Evolutionary conservation across 208 protist genomes (phyloP).

Genomic region (Dictyostelium gargantuum): DNA sequence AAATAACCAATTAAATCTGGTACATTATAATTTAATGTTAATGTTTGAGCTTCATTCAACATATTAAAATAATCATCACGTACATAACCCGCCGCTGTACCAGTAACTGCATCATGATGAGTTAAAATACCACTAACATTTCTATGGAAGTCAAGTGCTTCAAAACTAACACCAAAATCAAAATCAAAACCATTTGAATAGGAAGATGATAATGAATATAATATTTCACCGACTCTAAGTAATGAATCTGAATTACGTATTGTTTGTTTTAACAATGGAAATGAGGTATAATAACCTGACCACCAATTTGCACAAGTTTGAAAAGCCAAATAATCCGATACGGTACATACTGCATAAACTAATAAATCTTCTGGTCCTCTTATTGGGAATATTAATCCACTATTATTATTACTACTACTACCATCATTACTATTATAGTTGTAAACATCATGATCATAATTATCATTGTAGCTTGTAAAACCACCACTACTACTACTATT

Average conservation of each 20-base stretch:
- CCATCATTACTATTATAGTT: too few species aligned
- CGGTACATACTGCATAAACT: not conserved
- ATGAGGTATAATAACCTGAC: slow-evolving; percentile 9
- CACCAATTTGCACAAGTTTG: slow-evolving; percentile 13
- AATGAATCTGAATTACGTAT: not conserved
- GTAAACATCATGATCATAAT: too few species aligned
- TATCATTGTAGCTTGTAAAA: too few species aligned
- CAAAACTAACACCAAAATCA: not conserved
- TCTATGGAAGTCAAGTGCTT: not conserved
- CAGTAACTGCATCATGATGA: slow-evolving; percentile 26
- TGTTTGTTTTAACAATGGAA: not conserved
- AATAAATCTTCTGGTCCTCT: not conserved
- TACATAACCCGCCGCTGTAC: not conserved
- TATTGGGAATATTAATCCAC: not conserved
- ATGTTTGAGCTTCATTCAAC: not conserved
- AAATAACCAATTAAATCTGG: not conserved
- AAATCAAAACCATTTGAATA: not conserved
- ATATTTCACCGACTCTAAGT: not conserved
- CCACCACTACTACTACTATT: not conserved
- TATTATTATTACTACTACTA: too few species aligned
- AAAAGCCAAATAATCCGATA: not conserved
- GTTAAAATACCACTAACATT: slow-evolving; percentile 28
- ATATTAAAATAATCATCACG: not conserved
- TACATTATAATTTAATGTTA: not conserved
- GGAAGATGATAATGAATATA: not conserved